phyloP scores from a whole-genome alignment of 1,284 basidiomycete species.

The Tylopilus sp. region DNA sequence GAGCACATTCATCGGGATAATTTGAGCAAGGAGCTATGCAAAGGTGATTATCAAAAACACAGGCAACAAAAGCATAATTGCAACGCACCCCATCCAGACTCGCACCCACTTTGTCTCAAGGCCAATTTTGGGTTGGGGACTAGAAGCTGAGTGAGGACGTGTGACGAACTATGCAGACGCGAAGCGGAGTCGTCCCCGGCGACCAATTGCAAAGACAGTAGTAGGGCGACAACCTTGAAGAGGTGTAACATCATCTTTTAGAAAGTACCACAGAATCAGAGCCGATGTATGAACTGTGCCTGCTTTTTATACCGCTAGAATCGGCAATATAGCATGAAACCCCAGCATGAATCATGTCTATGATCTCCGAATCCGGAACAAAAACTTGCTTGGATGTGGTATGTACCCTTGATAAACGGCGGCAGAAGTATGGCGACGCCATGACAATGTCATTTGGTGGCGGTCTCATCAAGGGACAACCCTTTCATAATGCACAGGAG shows the following conservation, averaged over 20 bases:
- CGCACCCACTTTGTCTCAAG: neutral
- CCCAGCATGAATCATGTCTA: too few species aligned
- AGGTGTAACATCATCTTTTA: neutral
- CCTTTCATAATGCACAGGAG: too few species aligned
- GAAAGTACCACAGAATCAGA: too few species aligned
- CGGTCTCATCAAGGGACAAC: neutral
- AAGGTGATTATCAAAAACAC: neutral
- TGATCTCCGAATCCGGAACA: neutral
- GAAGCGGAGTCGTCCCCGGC: neutral
- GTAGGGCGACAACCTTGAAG: neutral
- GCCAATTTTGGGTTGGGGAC: neutral
- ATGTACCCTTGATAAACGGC: neutral
- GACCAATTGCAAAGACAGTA: neutral
- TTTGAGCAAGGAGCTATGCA: neutral
- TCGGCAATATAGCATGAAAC: neutral
- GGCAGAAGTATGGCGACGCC: too few species aligned
- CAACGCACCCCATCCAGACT: neutral
- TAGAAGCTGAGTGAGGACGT: neutral
- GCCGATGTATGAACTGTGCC: too few species aligned
- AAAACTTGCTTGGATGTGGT: neutral
- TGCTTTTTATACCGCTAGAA: neutral
- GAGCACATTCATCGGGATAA: conserved; percentile 29
- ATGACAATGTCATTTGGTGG: neutral
- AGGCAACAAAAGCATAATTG: neutral
- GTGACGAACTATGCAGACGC: neutral